Conservation (phyloP, 345 rosid species). For the Gossypioides kirkii region DNA sequence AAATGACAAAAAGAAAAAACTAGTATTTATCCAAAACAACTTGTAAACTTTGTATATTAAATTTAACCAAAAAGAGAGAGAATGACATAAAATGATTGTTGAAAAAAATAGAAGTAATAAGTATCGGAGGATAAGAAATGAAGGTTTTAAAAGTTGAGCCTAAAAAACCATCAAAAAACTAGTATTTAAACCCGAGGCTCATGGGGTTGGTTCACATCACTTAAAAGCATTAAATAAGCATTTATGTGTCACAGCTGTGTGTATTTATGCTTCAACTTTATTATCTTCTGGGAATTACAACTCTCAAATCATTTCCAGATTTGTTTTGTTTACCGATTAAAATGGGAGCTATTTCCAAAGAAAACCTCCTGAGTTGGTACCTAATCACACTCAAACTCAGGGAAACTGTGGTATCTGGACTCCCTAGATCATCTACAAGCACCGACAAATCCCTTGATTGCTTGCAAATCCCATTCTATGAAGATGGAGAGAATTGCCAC, state of each 20-base stretch:
- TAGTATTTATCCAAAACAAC: too few species aligned
- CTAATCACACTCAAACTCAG: conserved; percentile 63
- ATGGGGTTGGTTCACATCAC: conserved; percentile 17
- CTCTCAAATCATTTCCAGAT: conserved; percentile 1
- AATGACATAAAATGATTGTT: not conserved
- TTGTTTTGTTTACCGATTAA: not conserved
- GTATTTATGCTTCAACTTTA: not conserved
- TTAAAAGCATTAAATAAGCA: not conserved
- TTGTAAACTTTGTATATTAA: not conserved
- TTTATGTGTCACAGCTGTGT: not conserved
- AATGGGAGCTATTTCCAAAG: conserved; percentile 70
- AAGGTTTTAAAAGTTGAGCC: not conserved
- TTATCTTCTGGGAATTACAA: not conserved
- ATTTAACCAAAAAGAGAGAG: not conserved
- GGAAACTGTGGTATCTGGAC: conserved; percentile 51
- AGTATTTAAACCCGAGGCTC: not conserved
- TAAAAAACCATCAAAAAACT: conserved; percentile 1
- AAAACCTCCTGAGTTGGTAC: conserved; percentile 67
- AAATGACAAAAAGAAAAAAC: too few species aligned
- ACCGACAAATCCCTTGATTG: conserved; percentile 20
- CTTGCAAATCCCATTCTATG: conserved; percentile 22
- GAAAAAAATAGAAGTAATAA: not conserved
- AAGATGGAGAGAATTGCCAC: conserved; percentile 19
- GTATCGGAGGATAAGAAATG: not conserved
- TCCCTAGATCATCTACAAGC: conserved; percentile 21